phyloP scores from a whole-genome alignment of 2,329 filamentous ascomycete species.

The Metarhizium album region DNA sequence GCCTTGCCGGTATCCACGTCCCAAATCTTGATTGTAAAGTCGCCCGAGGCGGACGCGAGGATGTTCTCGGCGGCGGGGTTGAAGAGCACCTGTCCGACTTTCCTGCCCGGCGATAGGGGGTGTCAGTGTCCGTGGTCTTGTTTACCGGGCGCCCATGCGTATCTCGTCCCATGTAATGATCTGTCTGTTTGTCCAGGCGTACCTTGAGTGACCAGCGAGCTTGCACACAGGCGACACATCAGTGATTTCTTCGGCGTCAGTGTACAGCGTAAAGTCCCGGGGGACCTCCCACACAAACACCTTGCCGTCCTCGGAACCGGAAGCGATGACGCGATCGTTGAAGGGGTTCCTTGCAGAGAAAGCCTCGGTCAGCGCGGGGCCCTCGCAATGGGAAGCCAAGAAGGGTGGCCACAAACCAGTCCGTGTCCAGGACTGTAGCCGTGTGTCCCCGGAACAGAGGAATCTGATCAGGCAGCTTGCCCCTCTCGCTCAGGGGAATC shows the following conservation, averaged over 20 bases:
- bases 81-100: constrained; percentile 96
- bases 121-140: not conserved
- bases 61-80: constrained; percentile 94
- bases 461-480: constrained; percentile 83
- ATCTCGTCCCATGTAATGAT: not conserved
- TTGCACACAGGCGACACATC: constrained; percentile 75
- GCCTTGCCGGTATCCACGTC: constrained; percentile 72
- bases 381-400: constrained; percentile 8
- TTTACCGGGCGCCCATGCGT: not conserved
- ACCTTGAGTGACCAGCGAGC: constrained; percentile 81
- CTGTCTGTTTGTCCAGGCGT: constrained; percentile 16
- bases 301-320: constrained; percentile 92
- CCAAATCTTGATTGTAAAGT: constrained; percentile 93
- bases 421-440: constrained; percentile 88
- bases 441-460: constrained; percentile 95
- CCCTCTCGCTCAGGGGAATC: constrained; percentile 79
- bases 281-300: constrained; percentile 96
- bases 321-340: constrained; percentile 86
- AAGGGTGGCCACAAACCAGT: constrained; percentile 54
- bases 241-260: constrained; percentile 71
- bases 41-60: constrained; percentile 87
- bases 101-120: constrained; percentile 42
- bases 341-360: constrained; percentile 72
- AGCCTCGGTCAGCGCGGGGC: not conserved
- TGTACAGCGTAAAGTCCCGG: constrained; percentile 71